Conservation (phyloP, 768 basidiomycete species). For the Xanthoconium stramineum region DNA sequence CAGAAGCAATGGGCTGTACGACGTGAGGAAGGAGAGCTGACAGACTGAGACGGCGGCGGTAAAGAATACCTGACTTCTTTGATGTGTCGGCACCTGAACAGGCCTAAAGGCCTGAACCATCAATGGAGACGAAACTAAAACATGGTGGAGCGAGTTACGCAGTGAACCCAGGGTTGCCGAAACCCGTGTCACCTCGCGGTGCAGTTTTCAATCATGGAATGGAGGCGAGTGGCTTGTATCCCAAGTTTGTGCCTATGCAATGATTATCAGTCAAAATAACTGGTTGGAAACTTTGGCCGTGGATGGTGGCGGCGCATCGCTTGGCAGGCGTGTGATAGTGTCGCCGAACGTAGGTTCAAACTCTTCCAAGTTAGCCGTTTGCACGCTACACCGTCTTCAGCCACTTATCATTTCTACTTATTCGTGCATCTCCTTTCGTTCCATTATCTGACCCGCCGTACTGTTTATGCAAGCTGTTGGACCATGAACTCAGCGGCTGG, state of each 20-base stretch:
- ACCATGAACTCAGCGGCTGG: slow-evolving; percentile 52
- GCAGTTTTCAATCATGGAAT: background rate
- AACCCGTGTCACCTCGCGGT: background rate
- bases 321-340: slow-evolving; percentile 13
- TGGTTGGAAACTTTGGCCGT: background rate
- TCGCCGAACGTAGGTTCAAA: slow-evolving; percentile 6
- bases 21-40: background rate
- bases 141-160: background rate
- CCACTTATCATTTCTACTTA: background rate
- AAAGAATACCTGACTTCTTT: background rate
- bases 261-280: background rate
- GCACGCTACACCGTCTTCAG: slow-evolving; percentile 5
- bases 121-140: background rate
- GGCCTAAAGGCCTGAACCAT: background rate
- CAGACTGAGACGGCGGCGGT: background rate
- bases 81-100: background rate
- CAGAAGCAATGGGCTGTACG: background rate
- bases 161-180: background rate
- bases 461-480: slow-evolving; percentile 21
- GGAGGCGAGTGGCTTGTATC: background rate
- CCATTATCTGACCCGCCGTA: background rate
- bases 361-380: slow-evolving; percentile 3
- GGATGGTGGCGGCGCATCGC: background rate
- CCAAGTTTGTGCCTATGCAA: background rate
- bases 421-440: slow-evolving; percentile 3